Percentiles rank a stretch among this genome's conserved stretches.
phyloP scores from a whole-genome alignment of 176 grass and related monocot species.

The Aegilops speltoides region DNA sequence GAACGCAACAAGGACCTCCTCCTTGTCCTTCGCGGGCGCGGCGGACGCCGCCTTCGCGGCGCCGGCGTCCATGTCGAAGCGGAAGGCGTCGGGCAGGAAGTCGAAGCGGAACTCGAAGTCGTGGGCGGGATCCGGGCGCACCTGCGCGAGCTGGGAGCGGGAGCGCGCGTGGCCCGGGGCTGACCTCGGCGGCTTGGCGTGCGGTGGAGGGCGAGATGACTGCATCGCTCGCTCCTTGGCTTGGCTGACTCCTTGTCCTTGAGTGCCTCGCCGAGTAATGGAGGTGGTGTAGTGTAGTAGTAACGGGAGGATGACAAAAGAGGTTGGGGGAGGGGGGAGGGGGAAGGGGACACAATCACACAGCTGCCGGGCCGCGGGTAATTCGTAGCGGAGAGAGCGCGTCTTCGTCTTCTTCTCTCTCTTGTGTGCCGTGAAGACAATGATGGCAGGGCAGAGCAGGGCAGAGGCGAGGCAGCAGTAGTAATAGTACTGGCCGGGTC shows the following conservation, averaged over 20 bases:
- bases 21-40: neutral
- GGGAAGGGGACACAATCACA: neutral
- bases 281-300: neutral
- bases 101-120: conserved; percentile 42
- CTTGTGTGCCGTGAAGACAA: neutral
- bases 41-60: neutral
- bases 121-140: conserved; percentile 16
- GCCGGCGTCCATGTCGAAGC: conserved; percentile 36
- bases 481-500: neutral
- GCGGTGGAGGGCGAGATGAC: conserved; percentile 29
- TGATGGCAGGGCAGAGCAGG: conserved; percentile 10
- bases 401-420: neutral
- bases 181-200: conserved; percentile 28
- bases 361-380: neutral
- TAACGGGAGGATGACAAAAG: conserved; percentile 43
- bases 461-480: too few species aligned
- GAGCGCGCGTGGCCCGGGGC: conserved; percentile 10
- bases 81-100: conserved; percentile 22
- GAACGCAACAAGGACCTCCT: conserved; percentile 21
- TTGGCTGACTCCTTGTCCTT: neutral
- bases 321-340: conserved; percentile 39
- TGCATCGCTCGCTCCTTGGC: conserved; percentile 20
- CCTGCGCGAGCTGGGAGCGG: conserved; percentile 24
- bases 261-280: neutral
- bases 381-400: neutral